Percentiles rank a stretch among this genome's conserved stretches.
These are phyloP conservation scores for Catharanthus roseus DNA, from an alignment of 257 asterid species.

Conservation along the genomic window DNA sequence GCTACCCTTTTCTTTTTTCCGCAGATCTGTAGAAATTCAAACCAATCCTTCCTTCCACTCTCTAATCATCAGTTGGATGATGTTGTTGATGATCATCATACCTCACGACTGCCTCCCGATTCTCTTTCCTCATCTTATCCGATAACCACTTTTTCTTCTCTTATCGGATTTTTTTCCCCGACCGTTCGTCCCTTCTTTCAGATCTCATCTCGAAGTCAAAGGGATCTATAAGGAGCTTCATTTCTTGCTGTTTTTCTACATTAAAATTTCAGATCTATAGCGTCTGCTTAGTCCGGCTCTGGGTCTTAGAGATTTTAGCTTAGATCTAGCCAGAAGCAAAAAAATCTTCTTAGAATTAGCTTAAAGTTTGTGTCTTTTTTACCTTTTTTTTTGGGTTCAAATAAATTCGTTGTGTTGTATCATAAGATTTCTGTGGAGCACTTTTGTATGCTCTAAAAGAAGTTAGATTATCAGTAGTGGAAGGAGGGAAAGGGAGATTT, in stretches of 20 bases:
- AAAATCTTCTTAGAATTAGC: background rate
- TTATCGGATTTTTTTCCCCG: background rate
- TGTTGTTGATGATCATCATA: slow-evolving; percentile 14
- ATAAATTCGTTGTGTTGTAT: too few species aligned
- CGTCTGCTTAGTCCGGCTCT: too few species aligned
- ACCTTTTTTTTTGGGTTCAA: background rate
- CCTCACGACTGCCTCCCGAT: slow-evolving; percentile 3
- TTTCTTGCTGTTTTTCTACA: background rate
- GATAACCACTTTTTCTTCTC: background rate
- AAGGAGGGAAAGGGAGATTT: background rate
- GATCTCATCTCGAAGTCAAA: slow-evolving; percentile 1
- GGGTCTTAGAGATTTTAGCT: background rate
- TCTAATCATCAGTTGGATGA: slow-evolving; percentile 11
- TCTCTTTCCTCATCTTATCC: background rate
- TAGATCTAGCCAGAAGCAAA: background rate
- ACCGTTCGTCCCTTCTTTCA: background rate
- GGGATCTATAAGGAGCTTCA: background rate
- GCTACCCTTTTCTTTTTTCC: too few species aligned
- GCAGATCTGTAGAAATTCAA: slow-evolving; percentile 4
- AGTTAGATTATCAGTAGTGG: background rate
- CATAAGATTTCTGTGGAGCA: background rate
- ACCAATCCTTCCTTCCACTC: slow-evolving; percentile 7
- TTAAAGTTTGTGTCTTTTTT: background rate
- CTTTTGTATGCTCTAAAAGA: background rate
- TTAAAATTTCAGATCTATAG: slow-evolving; percentile 3